These are phyloP conservation scores for Auricularia auricula-judae DNA, from an alignment of 768 basidiomycete species.

Conservation along the genomic window DNA sequence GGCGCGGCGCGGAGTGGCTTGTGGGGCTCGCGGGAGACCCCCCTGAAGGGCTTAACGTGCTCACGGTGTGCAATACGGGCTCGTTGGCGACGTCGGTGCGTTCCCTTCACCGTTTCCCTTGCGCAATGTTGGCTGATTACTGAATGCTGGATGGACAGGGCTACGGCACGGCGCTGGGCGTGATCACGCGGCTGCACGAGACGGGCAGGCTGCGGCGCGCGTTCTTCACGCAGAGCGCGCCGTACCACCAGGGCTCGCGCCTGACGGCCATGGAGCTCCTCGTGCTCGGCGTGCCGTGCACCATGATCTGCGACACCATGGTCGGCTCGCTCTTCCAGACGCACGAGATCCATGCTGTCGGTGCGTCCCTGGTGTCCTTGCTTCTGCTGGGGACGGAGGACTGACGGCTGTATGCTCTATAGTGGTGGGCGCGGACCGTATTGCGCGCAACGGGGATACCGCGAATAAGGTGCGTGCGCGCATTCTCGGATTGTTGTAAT, in stretches of 20 bases:
- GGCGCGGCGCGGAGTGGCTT: constrained; percentile 81
- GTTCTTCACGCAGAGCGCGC: constrained; percentile 89
- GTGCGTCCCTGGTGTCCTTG: constrained; percentile 27
- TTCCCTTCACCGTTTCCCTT: neutral
- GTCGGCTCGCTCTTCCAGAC: constrained; percentile 92
- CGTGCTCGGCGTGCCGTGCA: constrained; percentile 70
- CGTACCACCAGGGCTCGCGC: constrained; percentile 87
- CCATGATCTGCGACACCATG: constrained; percentile 97
- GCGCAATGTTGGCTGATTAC: constrained; percentile 4
- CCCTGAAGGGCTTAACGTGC: constrained; percentile 51
- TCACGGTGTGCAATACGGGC: constrained; percentile 98
- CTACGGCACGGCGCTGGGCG: constrained; percentile 88
- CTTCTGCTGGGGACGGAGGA: neutral
- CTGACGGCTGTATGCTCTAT: neutral
- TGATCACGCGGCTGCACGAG: constrained; percentile 85
- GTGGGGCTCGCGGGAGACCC: constrained; percentile 33
- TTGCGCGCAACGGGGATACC: constrained; percentile 90
- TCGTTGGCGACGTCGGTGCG: constrained; percentile 86
- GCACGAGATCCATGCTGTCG: constrained; percentile 69
- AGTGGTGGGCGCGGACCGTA: constrained; percentile 83
- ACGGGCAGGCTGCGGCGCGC: constrained; percentile 66
- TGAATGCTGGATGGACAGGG: constrained; percentile 39
- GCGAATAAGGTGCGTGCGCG: constrained; percentile 68
- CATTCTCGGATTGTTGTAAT: neutral
- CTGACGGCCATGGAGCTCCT: constrained; percentile 85